Evolutionary conservation across 768 basidiomycete genomes (phyloP).

Genomic region (Cytidiella melzeri): DNA sequence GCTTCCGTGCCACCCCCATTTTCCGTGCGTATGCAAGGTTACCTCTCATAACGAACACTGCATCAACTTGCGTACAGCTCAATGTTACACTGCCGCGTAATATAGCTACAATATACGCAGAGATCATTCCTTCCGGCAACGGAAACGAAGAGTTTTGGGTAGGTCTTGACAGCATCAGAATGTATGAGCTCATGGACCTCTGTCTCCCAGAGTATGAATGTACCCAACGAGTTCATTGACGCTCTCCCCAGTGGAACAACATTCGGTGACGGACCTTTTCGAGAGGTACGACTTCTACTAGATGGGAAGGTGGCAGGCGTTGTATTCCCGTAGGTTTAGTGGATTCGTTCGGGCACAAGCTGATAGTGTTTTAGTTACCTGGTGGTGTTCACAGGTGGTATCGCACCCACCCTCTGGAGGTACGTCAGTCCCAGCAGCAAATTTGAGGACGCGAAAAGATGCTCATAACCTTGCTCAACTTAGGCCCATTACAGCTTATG

Average conservation of each 20-base stretch:
- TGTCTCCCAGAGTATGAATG: slow-evolving; percentile 57
- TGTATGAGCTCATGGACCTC: background rate
- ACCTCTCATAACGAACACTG: background rate
- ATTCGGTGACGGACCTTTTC: slow-evolving; percentile 45
- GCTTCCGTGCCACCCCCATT: slow-evolving; percentile 71
- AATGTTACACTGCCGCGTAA: slow-evolving; percentile 70
- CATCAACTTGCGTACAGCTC: slow-evolving; percentile 36
- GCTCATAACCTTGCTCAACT: background rate
- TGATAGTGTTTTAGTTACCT: slow-evolving; percentile 3
- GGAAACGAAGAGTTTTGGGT: slow-evolving; percentile 76
- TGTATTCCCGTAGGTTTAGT: slow-evolving; percentile 52
- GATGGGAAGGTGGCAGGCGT: slow-evolving; percentile 47
- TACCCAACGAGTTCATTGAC: slow-evolving; percentile 47
- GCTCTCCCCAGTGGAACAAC: slow-evolving; percentile 48
- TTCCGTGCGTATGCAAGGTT: slow-evolving; percentile 38
- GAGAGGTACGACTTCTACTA: slow-evolving; percentile 50
- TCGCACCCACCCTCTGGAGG: slow-evolving; percentile 58
- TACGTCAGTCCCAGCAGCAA: background rate
- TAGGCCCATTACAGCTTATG: slow-evolving; percentile 33
- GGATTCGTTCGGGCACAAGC: too few species aligned
- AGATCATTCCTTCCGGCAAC: slow-evolving; percentile 66
- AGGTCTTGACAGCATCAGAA: slow-evolving; percentile 11
- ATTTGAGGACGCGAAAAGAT: background rate
- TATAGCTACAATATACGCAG: slow-evolving; percentile 58
- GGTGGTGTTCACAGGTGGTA: slow-evolving; percentile 64